Conservation (phyloP, 2,329 filamentous ascomycete genomes). For the Apiospora koreana region DNA sequence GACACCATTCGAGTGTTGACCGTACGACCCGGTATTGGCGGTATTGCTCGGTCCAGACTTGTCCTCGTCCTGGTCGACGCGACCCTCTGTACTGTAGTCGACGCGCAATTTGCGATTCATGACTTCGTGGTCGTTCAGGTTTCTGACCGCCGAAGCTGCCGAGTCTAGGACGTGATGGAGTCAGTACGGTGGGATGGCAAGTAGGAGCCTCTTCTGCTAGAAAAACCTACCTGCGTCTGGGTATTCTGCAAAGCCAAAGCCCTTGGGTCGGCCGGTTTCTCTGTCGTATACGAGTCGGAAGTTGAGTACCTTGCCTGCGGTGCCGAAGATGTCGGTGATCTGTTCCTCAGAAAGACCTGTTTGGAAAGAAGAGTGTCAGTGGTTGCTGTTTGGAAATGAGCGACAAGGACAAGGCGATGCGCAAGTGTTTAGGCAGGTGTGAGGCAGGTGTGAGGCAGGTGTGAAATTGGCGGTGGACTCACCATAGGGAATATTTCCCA, state of each 20-base stretch:
- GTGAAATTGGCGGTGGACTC: constrained; percentile 24
- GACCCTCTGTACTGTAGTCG: constrained; percentile 93
- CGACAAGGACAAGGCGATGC: neutral
- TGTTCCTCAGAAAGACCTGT: constrained; percentile 92
- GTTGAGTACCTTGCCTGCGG: constrained; percentile 85
- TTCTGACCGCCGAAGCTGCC: constrained; percentile 90
- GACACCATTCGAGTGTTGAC: constrained; percentile 14
- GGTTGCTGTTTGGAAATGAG: constrained; percentile 10
- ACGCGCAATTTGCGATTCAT: constrained; percentile 94
- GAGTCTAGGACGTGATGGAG: constrained; percentile 52
- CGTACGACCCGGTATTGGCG: constrained; percentile 18
- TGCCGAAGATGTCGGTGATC: constrained; percentile 90
- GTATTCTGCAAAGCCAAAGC: constrained; percentile 96
- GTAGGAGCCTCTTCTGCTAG: neutral
- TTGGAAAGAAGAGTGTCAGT: constrained; percentile 1
- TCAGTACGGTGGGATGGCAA: constrained; percentile 1
- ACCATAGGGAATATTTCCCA: constrained; percentile 86
- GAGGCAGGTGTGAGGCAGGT: too few relatives aligned
- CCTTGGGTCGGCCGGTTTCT: constrained; percentile 91
- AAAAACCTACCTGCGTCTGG: constrained; percentile 72
- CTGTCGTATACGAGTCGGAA: constrained; percentile 95
- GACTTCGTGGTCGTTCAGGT: constrained; percentile 92
- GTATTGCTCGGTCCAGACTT: constrained; percentile 21
- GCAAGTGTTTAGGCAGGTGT: too few relatives aligned
- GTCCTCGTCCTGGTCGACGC: constrained; percentile 64